Base-by-base conservation (phyloP, 2,329 filamentous ascomycete species). In the Colletotrichum orchidophilum region DNA sequence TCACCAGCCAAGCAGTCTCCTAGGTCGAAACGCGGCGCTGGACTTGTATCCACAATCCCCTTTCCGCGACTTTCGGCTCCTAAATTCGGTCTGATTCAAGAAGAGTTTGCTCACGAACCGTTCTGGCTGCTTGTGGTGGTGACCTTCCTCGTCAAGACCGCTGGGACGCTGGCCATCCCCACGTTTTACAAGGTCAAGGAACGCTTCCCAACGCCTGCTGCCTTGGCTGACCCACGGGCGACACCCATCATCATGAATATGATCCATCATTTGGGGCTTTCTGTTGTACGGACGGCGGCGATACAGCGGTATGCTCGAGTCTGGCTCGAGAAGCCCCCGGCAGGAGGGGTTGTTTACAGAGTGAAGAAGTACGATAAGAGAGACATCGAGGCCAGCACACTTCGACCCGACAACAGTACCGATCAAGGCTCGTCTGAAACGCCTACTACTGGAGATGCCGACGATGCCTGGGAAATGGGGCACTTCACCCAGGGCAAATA, bases 401-500 rank as follows among this genome's bases (percentile, higher is more conserved):
- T 24, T 12, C 24, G 52, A 62, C 21, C 26, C 7, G 11, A 21
- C 8, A 24, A 12, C 21, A 39, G 33, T 24, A 27, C 35, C 6
- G 66, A 49, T 0, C 68, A 39, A 5, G 61, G 29, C 18, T 73
- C 76, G 18, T 53, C 24, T 8, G 67, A 49, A 7, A 24, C 60
- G 1, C 55, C 42, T 7, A 63, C 27, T 49, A 68, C 66, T 29
- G 72, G 73, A 58, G 77, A 73, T 27, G 73, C 59, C 50, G 61
- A 63, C n/a, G 83, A 86, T 12, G 87, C 88, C 0, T 97, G 94
- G 91, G 95, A 98, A 77, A 93, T 97, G 71, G 94, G 92, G 0
- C 94, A 97, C 79, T 83, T 98, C 68, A 95, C 94, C 0, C 91
- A 94, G 64, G 94, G 95, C 18, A 86, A 90, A 1, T 98, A 98